Evolutionary conservation across 371 early-diverging fungal species (phyloP), one percentile per base, ranked within the genome.

Genomic region (Coemansia sp.): DNA sequence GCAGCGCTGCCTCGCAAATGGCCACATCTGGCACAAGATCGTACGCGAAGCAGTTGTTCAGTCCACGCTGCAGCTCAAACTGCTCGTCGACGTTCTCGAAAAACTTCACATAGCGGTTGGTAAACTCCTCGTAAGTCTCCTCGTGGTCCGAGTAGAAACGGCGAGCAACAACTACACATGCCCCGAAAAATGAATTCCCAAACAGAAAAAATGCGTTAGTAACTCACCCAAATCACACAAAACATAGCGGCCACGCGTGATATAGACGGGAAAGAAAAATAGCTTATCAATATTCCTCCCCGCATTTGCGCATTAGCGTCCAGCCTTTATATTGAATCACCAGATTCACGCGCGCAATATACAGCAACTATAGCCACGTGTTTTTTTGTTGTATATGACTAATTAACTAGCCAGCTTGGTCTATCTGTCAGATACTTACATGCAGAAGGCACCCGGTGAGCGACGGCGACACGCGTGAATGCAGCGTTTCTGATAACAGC

Each of bases 41-140:
- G 81, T 94, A 93, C 58, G 94, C 90, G 75, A 96, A 97, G 80
- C 92, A 90, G 83, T 96, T 94, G 90, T 96, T 96, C 75, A 98
- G 86, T 52, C 96, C 95, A 73, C 96, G 89, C 86, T 95, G 94
- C 56, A 98, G 87, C 85, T 98, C 98, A 79, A 94, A 96, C 73
- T 92, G 87, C 84, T 97, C 97, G 67, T 94, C 94, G 58, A 90
- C 91, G 71, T 87, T 87, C 69, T 92, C 89, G 82, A 97, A 97
- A 85, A 91, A 92, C 82, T 87, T 87, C 78, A 89, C 87, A 65
- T 91, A 92, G 64, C 92, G 89, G 69, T 85, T 87, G 36, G 87
- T 90, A 82, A 89, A 90, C 52, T 88, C 85, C 80, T 92, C 93
- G 69, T 85, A 92, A 61, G 90, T 85, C 78, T 91, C 90, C 65